Conservation (phyloP, 192 early-diverging fungal genomes). For the Obelidium mucronatum region DNA sequence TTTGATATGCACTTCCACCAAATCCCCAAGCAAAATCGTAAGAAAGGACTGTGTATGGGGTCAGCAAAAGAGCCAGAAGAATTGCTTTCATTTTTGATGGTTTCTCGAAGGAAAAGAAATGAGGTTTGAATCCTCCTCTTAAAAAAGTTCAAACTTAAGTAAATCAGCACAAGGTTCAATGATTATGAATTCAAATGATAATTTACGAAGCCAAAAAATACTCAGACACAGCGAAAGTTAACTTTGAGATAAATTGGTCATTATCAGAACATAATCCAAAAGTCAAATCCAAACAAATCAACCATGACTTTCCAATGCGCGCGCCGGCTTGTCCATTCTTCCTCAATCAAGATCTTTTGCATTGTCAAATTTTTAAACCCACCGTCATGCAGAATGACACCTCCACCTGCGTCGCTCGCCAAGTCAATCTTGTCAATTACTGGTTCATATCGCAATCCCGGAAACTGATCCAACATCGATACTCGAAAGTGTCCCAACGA, state of each 20-base stretch:
- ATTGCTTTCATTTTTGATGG: no score
- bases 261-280: constrained; percentile 62
- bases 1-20: constrained; percentile 47
- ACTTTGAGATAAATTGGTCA: background rate
- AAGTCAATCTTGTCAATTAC: no score
- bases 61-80: no score
- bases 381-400: no score
- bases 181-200: no score
- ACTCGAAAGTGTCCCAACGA: constrained; percentile 51
- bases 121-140: no score
- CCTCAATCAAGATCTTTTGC: constrained; percentile 66
- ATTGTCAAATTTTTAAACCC: constrained; percentile 65
- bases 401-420: no score
- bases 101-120: no score
- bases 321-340: constrained; percentile 64
- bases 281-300: constrained; percentile 66
- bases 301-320: constrained; percentile 82
- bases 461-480: constrained; percentile 59
- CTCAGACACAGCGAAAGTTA: no score
- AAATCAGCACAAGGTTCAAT: no score
- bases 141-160: no score
- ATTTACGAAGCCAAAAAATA: no score
- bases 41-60: background rate
- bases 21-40: constrained; percentile 25
- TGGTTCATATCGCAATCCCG: constrained; percentile 42